phyloP scores from a whole-genome alignment of 257 asterid genomes.

The Fraxinus pennsylvanica region DNA sequence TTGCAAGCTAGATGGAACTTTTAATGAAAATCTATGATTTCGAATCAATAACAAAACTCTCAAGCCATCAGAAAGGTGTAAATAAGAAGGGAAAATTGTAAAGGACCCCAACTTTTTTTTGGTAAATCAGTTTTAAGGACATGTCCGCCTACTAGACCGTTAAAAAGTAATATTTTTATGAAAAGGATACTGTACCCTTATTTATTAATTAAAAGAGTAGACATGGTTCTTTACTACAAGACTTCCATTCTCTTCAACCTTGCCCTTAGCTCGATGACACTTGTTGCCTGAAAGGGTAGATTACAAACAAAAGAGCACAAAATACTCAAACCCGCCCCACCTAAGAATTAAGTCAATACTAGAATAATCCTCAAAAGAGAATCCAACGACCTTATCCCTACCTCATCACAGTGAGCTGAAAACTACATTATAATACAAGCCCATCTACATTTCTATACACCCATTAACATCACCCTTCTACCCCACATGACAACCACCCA shows the following conservation, averaged over 20 bases:
- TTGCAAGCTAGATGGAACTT: not conserved
- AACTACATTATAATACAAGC: slow-evolving; percentile 21
- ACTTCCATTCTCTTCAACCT: slow-evolving; percentile 36
- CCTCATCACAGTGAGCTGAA: slow-evolving; percentile 20
- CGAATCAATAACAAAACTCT: slow-evolving; percentile 29
- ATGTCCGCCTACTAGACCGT: not conserved
- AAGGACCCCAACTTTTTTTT: not conserved
- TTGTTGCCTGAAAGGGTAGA: slow-evolving; percentile 26
- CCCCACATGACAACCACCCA: slow-evolving; percentile 31
- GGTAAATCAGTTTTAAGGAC: not conserved
- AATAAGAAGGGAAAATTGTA: not conserved
- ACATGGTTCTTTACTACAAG: slow-evolving; percentile 46
- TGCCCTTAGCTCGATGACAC: slow-evolving; percentile 37
- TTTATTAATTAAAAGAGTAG: slow-evolving; percentile 54
- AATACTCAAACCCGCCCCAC: not conserved
- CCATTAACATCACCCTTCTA: slow-evolving; percentile 12
- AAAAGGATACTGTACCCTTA: slow-evolving; percentile 33
- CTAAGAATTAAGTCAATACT: not conserved
- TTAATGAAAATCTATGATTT: not conserved
- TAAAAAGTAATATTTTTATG: not conserved
- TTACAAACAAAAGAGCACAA: not conserved
- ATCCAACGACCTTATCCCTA: slow-evolving; percentile 40
- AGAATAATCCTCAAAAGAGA: slow-evolving; percentile 28
- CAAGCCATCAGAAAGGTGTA: slow-evolving; percentile 39
- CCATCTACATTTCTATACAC: slow-evolving; percentile 4